phyloP scores from a whole-genome alignment of 176 grass and related monocot genomes.

The Zea luxurians region DNA sequence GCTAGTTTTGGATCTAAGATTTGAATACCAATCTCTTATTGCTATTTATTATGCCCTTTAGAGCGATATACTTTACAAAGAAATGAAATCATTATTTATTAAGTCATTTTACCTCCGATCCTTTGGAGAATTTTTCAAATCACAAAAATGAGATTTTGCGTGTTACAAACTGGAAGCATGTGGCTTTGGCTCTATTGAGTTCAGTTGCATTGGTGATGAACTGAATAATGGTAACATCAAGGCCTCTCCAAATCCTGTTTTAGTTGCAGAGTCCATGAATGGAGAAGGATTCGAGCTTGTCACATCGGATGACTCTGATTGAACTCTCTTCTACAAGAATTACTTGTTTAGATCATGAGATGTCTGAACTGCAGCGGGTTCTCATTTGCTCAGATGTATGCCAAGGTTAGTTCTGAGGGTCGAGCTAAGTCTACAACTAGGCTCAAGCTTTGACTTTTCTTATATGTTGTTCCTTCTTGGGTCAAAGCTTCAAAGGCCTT shows the following conservation, averaged over 20 bases:
- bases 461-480: neutral
- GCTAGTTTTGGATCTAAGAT: no score
- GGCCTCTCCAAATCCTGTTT: slow-evolving; percentile 6
- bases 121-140: no score
- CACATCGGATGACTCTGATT: slow-evolving; percentile 75
- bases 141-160: no score
- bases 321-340: slow-evolving; percentile 81
- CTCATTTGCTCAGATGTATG: slow-evolving; percentile 28
- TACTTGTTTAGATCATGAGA: slow-evolving; percentile 73
- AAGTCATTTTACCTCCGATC: no score
- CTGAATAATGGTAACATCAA: slow-evolving; percentile 13
- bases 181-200: slow-evolving; percentile 63
- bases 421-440: neutral
- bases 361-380: neutral
- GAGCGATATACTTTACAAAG: no score
- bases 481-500: neutral
- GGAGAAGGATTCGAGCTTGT: slow-evolving; percentile 66
- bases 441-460: neutral
- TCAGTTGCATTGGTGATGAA: slow-evolving; percentile 34
- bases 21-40: no score
- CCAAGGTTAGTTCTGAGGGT: slow-evolving; percentile 14
- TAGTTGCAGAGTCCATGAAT: slow-evolving; percentile 67
- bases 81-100: no score
- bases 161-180: slow-evolving; percentile 24
- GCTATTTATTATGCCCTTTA: no score